phyloP scores from a whole-genome alignment of 2,329 filamentous ascomycete species.

The Alternaria hordeiaustralica region DNA sequence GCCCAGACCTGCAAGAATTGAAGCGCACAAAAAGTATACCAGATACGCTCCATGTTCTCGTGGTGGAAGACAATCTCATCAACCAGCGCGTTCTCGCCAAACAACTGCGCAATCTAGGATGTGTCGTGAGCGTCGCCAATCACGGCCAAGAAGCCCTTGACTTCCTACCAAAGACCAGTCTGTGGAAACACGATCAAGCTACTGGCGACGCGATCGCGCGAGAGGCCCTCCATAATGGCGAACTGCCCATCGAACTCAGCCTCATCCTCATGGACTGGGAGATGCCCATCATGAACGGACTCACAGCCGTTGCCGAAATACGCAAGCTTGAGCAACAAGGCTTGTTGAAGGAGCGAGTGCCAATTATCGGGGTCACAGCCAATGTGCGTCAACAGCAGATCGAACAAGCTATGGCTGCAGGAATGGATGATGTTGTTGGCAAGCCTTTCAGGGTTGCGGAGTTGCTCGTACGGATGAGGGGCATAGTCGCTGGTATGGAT shows the following conservation, averaged over 20 bases:
- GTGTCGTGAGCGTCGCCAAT: conserved; percentile 46
- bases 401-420: conserved; percentile 32
- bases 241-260: conserved; percentile 13
- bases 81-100: conserved; percentile 52
- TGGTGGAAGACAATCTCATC: conserved; percentile 51
- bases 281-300: conserved; percentile 45
- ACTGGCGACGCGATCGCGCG: conserved; percentile 58
- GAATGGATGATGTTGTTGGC: conserved; percentile 66
- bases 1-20: conserved; percentile 7
- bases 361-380: conserved; percentile 45
- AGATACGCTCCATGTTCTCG: conserved; percentile 31
- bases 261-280: conserved; percentile 46
- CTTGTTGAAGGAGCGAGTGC: conserved; percentile 27
- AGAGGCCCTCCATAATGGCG: neutral
- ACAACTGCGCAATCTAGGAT: conserved; percentile 48
- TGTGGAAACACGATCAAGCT: conserved; percentile 25
- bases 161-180: conserved; percentile 36
- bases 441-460: conserved; percentile 68
- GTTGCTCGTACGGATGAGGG: conserved; percentile 30
- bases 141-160: conserved; percentile 49
- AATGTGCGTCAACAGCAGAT: conserved; percentile 45
- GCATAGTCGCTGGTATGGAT: conserved; percentile 11
- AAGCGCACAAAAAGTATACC: conserved; percentile 15
- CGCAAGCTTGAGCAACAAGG: conserved; percentile 31
- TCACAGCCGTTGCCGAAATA: conserved; percentile 36